phyloP scores from a whole-genome alignment of 371 early-diverging fungal genomes.

The Mortierella sp. region DNA sequence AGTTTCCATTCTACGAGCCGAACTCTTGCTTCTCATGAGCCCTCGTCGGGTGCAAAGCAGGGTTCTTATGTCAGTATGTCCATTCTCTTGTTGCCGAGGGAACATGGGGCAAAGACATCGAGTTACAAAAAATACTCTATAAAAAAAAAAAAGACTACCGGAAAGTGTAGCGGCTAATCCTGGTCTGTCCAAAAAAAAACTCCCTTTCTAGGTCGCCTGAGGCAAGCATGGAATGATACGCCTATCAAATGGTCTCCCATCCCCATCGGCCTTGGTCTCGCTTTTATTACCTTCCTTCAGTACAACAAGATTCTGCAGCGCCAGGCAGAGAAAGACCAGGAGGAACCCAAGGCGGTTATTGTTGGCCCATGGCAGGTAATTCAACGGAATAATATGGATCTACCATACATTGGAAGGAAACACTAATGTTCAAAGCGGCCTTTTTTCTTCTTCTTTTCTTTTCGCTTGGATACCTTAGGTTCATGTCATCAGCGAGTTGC shows the following conservation, averaged over 20 bases:
- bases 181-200: too few relatives aligned
- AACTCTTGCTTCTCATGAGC: constrained; percentile 7
- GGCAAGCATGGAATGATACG: constrained; percentile 65
- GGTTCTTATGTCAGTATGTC: constrained; percentile 32
- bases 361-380: constrained; percentile 88
- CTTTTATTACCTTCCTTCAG: constrained; percentile 77
- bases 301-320: constrained; percentile 59
- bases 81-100: background rate
- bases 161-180: background rate
- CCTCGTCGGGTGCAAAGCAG: constrained; percentile 2
- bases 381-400: background rate
- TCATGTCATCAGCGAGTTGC: constrained; percentile 86
- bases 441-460: background rate
- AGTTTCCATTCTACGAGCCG: constrained; percentile 34
- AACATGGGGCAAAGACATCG: background rate
- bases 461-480: constrained; percentile 58
- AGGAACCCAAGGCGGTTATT: constrained; percentile 59
- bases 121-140: background rate
- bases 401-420: too few relatives aligned
- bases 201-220: constrained; percentile 32
- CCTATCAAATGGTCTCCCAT: constrained; percentile 80
- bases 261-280: constrained; percentile 82
- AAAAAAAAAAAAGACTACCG: background rate
- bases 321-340: constrained; percentile 36
- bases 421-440: background rate